Conservation (phyloP, 192 early-diverging fungal genomes). For the Linnemannia schmuckeri region DNA sequence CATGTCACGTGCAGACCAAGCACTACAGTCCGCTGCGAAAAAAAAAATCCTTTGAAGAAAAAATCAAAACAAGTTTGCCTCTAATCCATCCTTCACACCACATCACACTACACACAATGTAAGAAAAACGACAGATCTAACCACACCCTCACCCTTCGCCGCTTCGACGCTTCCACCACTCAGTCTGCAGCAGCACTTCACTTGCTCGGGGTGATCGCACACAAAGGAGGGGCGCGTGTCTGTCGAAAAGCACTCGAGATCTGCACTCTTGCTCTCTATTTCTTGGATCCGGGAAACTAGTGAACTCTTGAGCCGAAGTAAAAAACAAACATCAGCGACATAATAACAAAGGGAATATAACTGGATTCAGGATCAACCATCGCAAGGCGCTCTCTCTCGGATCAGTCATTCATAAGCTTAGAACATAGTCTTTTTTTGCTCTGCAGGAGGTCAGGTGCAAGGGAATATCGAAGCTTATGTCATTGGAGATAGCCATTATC, state of each 20-base stretch:
- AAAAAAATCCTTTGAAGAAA: background rate
- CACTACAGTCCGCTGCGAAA: background rate
- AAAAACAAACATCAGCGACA: background rate
- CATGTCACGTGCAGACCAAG: background rate
- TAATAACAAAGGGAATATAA: background rate
- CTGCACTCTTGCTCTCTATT: background rate
- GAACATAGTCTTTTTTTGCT: background rate
- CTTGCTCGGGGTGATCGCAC: background rate
- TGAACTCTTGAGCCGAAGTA: background rate
- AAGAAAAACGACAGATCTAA: constrained; percentile 7
- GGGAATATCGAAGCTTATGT: background rate
- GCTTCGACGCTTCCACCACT: too few relatives aligned
- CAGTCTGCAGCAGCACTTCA: background rate
- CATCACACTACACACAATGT: constrained; percentile 11
- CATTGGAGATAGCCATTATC: too few relatives aligned
- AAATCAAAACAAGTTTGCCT: constrained; percentile 7
- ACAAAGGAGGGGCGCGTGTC: background rate
- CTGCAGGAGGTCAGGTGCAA: background rate
- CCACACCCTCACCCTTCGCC: background rate
- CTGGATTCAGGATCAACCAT: constrained; percentile 1
- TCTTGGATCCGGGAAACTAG: background rate
- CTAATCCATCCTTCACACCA: constrained; percentile 10
- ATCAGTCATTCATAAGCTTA: background rate
- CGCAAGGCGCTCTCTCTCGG: background rate
- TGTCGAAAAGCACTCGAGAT: background rate